phyloP scores from a whole-genome alignment of 768 basidiomycete genomes.

The Pleurotus ostreatus region DNA sequence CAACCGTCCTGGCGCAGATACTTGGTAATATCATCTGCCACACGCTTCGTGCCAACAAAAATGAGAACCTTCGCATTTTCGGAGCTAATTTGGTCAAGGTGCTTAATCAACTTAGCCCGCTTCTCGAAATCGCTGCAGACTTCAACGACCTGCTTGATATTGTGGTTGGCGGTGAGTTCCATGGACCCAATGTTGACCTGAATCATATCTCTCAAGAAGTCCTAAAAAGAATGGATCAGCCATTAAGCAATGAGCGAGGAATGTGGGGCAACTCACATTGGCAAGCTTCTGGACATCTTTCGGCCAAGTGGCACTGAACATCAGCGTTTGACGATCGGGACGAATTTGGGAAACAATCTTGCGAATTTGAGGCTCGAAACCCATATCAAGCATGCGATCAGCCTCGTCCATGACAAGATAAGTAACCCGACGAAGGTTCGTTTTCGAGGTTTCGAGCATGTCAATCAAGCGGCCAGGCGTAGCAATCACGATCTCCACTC shows the following conservation, averaged over 20 bases:
- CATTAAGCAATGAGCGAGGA: background rate
- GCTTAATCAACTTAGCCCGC: slow-evolving; percentile 92
- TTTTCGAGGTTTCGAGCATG: slow-evolving; percentile 96
- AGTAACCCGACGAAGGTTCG: slow-evolving; percentile 92
- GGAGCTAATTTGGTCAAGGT: slow-evolving; percentile 91
- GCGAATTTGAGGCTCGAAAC: slow-evolving; percentile 99
- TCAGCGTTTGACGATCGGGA: slow-evolving; percentile 96
- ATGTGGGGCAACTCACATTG: slow-evolving; percentile 43
- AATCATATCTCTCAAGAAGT: slow-evolving; percentile 94
- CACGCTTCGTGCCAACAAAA: slow-evolving; percentile 96
- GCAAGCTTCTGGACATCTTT: slow-evolving; percentile 99
- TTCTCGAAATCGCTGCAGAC: slow-evolving; percentile 98
- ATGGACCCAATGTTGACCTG: slow-evolving; percentile 99
- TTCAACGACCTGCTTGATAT: slow-evolving; percentile 93
- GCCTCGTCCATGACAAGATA: slow-evolving; percentile 99
- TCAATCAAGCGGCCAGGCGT: slow-evolving; percentile 99
- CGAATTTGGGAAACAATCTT: slow-evolving; percentile 98
- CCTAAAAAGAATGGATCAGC: slow-evolving; percentile 39
- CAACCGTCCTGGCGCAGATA: slow-evolving; percentile 97
- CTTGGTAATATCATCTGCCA: slow-evolving; percentile 98
- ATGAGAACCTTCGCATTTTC: slow-evolving; percentile 99
- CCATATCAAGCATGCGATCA: slow-evolving; percentile 99
- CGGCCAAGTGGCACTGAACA: slow-evolving; percentile 99
- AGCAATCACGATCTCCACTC: slow-evolving; percentile 98
- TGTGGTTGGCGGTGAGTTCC: slow-evolving; percentile 98